Evolutionary conservation across 169 alveolate genomes (phyloP).

Genomic region (Eimeria acervulina): DNA sequence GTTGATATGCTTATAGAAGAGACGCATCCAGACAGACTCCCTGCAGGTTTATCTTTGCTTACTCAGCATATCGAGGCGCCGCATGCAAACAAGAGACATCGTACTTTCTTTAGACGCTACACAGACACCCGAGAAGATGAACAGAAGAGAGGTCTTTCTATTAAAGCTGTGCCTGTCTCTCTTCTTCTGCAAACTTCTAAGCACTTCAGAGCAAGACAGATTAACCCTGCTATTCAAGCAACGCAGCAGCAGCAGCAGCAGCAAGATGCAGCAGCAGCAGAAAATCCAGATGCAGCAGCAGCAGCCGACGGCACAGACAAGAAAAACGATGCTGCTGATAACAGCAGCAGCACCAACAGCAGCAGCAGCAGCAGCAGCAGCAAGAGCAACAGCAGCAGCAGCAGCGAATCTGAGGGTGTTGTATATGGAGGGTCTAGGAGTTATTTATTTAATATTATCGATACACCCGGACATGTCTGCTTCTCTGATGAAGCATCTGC

Average conservation of each 20-base stretch:
- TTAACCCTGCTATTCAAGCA: conserved; percentile 67
- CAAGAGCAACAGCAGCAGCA: conserved; percentile 37
- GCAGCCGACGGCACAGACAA: not conserved
- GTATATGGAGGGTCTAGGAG: conserved; percentile 19
- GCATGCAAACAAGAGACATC: conserved; percentile 73
- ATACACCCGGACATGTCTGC: conserved; percentile 95
- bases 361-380: conserved; percentile 54
- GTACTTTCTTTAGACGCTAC: conserved; percentile 88
- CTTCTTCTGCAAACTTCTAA: conserved; percentile 94
- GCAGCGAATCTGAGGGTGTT: not conserved
- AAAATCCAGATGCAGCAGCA: conserved; percentile 2
- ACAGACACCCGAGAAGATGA: conserved; percentile 99
- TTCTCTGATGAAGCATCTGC: conserved; percentile 98
- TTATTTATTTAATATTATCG: conserved; percentile 86
- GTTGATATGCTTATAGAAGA: conserved; percentile 97
- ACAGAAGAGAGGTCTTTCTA: conserved; percentile 97
- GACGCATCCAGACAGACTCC: conserved; percentile 90
- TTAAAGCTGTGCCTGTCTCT: conserved; percentile 98
- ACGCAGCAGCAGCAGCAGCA: conserved; percentile 8
- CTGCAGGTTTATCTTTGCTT: not conserved
- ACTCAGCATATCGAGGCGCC: conserved; percentile 78
- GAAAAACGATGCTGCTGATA: not conserved
- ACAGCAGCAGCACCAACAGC: not conserved
- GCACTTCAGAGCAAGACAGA: conserved; percentile 88
- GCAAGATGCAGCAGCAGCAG: conserved; percentile 35